Base-by-base conservation (phyloP, 108 stramenopile genomes). In the Cyclotella kingstonii region DNA sequence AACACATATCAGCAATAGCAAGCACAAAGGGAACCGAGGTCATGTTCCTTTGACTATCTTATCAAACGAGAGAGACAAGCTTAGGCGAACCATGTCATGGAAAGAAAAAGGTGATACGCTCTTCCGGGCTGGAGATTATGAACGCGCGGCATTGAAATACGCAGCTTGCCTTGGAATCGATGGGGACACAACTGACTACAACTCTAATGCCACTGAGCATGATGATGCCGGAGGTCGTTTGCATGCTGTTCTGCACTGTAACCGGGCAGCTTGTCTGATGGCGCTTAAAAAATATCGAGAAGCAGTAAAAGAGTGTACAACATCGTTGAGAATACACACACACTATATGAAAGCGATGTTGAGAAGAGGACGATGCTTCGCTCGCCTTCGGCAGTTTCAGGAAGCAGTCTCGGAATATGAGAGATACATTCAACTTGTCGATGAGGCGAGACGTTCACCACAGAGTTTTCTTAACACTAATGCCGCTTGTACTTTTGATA, bases 281-380 rank as follows among this genome's bases (percentile, higher is more conserved):
- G 87, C 82, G 1, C 34, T 86, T 42, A 78, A 79, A 39, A 77
- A 78, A 23, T 84, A 79, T 55, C 52, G 73, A 0, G 89, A 86
- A 52, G 93, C 89, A 0, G 69, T 86, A 10, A 77, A 74, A 25
- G 93, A 95, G 60, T 95, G 93, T 58, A 81, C 88, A 8, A 76
- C 81, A 19, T 90, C 93, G n/a, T 71, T 95, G 33, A 65, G 78
- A 5, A 88, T 95, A 25, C 85, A 95, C 54, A 71, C 84, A 14
- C 81, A 78, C 30, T 95, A 95, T 70, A 88, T 90, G 83, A 95
- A 95, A 59, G 93, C 93, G 0, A 81, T 90, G 78, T 76, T 95
- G 14, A 61, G 93, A 15, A 68, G 93, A 41, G 88, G 85, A 27
- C 68, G 93, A 40, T 91, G 93, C 60, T 83, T 84, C 53, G 79